phyloP scores from a whole-genome alignment of 257 asterid species.

The Fraxinus anomala region DNA sequence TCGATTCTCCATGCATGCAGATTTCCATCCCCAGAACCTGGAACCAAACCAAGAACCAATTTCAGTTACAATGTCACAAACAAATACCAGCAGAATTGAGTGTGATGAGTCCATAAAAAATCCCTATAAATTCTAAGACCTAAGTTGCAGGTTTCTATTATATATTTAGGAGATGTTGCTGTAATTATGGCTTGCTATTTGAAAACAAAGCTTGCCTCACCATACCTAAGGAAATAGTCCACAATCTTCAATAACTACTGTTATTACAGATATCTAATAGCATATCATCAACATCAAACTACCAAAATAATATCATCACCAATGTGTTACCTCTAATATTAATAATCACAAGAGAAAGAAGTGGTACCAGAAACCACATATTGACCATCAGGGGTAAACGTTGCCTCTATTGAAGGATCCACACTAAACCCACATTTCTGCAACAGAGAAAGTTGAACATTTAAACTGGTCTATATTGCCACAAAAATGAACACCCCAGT shows the following conservation, averaged over 20 bases:
- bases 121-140: not conserved
- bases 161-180: not conserved
- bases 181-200: not conserved
- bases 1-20: slow-evolving; percentile 83
- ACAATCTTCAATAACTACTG: not conserved
- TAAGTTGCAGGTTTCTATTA: not conserved
- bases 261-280: not conserved
- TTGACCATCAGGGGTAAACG: slow-evolving; percentile 96
- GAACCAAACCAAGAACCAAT: slow-evolving; percentile 14
- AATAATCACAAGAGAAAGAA: not conserved
- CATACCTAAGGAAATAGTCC: not conserved
- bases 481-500: not conserved
- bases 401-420: slow-evolving; percentile 86
- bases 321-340: not conserved
- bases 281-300: not conserved
- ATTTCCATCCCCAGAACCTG: slow-evolving; percentile 95
- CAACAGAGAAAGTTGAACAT: slow-evolving; percentile 22
- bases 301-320: not conserved
- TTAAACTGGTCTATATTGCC: slow-evolving; percentile 3
- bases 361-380: slow-evolving; percentile 76
- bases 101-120: not conserved
- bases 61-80: slow-evolving; percentile 16
- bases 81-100: not conserved
- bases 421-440: slow-evolving; percentile 83
- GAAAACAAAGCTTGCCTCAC: not conserved